A percentile compares a stretch with the other conserved stretches of the same genome.
Evolutionary conservation across 306 rosid genomes (phyloP).

Genomic region (Biancaea sappan): DNA sequence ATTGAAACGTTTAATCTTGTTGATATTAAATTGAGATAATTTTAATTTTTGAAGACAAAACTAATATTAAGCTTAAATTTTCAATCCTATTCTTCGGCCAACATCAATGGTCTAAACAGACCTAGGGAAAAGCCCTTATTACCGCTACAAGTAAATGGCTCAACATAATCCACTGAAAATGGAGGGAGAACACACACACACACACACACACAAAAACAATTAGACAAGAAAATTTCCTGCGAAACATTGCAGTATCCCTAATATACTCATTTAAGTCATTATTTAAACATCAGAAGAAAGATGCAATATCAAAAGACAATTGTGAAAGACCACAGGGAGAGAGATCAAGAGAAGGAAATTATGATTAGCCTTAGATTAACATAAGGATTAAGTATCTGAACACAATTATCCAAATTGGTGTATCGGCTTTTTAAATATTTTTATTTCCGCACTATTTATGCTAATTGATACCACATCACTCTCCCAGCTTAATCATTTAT

Average conservation of each 20-base stretch:
- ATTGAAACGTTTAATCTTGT: too few relatives aligned
- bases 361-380: not conserved
- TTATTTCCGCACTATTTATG: slow-evolving; percentile 1
- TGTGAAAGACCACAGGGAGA: not conserved
- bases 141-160: not conserved
- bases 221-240: not conserved
- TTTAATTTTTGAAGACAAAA: too few relatives aligned
- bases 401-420: not conserved
- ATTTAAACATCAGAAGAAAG: not conserved
- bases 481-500: slow-evolving; percentile 10
- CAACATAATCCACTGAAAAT: not conserved
- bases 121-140: not conserved
- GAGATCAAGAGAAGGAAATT: not conserved
- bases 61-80: too few relatives aligned
- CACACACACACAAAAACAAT: not conserved
- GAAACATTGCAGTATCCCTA: not conserved
- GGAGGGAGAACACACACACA: not conserved
- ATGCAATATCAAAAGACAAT: slow-evolving; percentile 1
- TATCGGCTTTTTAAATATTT: not conserved
- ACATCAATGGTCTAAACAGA: slow-evolving; percentile 21
- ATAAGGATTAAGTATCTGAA: slow-evolving; percentile 5
- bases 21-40: too few relatives aligned
- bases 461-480: not conserved
- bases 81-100: slow-evolving; percentile 34
- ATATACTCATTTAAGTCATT: too few relatives aligned